These are phyloP conservation scores for Monosporascus cannonballus DNA, from an alignment of 2,329 filamentous ascomycete species.

Conservation along the genomic window DNA sequence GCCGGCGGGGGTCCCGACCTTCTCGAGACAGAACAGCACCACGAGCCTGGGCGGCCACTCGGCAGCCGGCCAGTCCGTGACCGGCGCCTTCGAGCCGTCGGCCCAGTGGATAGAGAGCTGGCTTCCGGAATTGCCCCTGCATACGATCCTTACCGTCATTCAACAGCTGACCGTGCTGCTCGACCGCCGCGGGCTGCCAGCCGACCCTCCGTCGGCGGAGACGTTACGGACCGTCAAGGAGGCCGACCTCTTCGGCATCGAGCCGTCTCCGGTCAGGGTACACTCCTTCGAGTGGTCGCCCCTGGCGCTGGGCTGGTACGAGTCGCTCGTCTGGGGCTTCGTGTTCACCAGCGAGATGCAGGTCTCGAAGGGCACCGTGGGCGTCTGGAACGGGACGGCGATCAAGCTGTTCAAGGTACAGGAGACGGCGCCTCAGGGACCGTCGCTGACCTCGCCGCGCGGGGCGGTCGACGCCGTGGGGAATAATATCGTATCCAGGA, in stretches of 20 bases:
- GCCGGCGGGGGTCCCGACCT: slow-evolving; percentile 74
- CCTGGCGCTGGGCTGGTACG: slow-evolving; percentile 88
- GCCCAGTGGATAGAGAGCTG: slow-evolving; percentile 85
- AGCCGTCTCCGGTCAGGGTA: slow-evolving; percentile 67
- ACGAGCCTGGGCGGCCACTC: slow-evolving; percentile 69
- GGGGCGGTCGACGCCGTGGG: slow-evolving; percentile 92
- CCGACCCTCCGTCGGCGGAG: slow-evolving; percentile 37
- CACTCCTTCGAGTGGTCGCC: slow-evolving; percentile 95
- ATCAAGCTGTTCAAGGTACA: slow-evolving; percentile 89
- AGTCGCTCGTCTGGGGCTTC: slow-evolving; percentile 88
- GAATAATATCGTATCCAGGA: slow-evolving; percentile 79
- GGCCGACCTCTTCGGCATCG: slow-evolving; percentile 63
- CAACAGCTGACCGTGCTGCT: slow-evolving; percentile 56
- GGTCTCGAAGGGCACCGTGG: slow-evolving; percentile 77
- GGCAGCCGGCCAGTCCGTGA: slow-evolving; percentile 47
- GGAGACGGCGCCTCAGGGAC: slow-evolving; percentile 72
- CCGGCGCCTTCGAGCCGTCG: slow-evolving; percentile 69
- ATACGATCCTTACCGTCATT: slow-evolving; percentile 76
- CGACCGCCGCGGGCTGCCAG: slow-evolving; percentile 41
- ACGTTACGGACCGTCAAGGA: slow-evolving; percentile 50
- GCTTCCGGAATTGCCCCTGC: slow-evolving; percentile 85
- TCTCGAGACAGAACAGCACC: slow-evolving; percentile 86
- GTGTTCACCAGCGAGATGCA: slow-evolving; percentile 89
- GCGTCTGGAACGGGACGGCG: slow-evolving; percentile 87
- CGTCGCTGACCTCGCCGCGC: slow-evolving; percentile 75